A percentile compares a stretch with the other conserved stretches of the same genome.
Conservation (phyloP, 306 rosid genomes). For the Vigna unguiculata region DNA sequence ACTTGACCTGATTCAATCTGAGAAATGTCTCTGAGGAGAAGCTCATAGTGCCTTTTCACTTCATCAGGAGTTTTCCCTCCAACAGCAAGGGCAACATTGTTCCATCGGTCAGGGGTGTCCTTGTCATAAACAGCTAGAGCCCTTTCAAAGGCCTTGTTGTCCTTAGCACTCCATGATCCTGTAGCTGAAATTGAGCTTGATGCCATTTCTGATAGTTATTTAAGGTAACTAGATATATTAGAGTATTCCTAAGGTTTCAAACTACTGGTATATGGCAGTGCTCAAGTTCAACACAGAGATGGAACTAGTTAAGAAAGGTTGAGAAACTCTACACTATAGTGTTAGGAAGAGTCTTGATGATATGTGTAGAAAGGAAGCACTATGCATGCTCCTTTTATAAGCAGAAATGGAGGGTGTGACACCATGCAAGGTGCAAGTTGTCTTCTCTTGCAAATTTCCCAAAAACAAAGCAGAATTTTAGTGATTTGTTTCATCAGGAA, state of each 20-base stretch:
- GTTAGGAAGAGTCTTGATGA: neutral
- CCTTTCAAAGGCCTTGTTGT: constrained; percentile 90
- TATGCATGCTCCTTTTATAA: neutral
- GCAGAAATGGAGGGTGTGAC: neutral
- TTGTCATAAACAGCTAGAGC: constrained; percentile 88
- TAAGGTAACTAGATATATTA: neutral
- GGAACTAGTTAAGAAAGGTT: neutral
- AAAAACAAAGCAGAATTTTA: neutral
- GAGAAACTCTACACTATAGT: neutral
- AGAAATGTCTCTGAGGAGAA: constrained; percentile 75
- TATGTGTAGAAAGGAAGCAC: neutral
- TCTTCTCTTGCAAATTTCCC: neutral
- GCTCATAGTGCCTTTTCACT: constrained; percentile 80
- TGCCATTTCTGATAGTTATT: constrained; percentile 46
- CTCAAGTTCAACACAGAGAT: neutral
- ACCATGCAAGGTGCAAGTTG: neutral
- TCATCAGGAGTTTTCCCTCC: constrained; percentile 87
- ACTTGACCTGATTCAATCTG: constrained; percentile 41
- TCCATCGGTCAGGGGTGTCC: constrained; percentile 96
- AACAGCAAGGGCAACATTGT: constrained; percentile 86
- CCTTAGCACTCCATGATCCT: constrained; percentile 84
- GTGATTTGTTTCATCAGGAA: neutral
- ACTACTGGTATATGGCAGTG: neutral
- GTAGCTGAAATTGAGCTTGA: constrained; percentile 82
- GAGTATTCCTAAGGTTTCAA: neutral